A percentile compares a stretch with the other conserved stretches of the same genome.
Conservation (phyloP, 257 asterid genomes). For the Striga asiatica region DNA sequence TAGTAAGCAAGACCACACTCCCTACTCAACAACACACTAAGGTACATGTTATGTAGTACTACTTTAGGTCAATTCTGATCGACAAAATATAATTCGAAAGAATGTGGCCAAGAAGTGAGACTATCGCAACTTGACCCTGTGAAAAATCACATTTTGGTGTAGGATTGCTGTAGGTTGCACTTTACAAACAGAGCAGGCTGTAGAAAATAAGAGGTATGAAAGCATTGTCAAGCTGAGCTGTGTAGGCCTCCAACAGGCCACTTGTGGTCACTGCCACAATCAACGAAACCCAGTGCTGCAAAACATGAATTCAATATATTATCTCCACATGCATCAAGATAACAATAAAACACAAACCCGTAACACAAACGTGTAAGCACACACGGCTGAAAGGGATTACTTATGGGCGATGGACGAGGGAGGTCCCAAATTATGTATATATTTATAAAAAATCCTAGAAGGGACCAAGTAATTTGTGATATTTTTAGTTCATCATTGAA, state of each 20-base stretch:
- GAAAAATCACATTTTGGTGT: not conserved
- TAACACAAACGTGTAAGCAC: no score
- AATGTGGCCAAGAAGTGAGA: not conserved
- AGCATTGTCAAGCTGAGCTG: conserved; percentile 95
- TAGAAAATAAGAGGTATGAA: conserved; percentile 94
- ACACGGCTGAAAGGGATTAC: no score
- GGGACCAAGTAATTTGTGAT: no score
- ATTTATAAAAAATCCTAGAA: no score
- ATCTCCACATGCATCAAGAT: conserved; percentile 23
- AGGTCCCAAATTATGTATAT: no score
- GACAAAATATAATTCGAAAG: not conserved
- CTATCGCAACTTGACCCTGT: not conserved
- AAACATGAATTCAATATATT: conserved; percentile 9
- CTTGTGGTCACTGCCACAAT: conserved; percentile 66
- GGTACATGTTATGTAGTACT: conserved; percentile 18
- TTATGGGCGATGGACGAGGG: no score
- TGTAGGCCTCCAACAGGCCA: conserved; percentile 90
- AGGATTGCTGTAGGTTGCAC: not conserved
- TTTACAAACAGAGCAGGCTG: conserved; percentile 76
- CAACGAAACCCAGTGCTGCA: conserved; percentile 88
- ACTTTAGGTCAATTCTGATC: conserved; percentile 13
- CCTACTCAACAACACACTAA: no score
- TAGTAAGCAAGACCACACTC: no score
- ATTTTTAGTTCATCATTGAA: no score
- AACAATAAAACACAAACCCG: not conserved